These are phyloP conservation scores for Fusarium floridanum DNA, from an alignment of 2,329 filamentous ascomycete genomes.

Conservation along the genomic window DNA sequence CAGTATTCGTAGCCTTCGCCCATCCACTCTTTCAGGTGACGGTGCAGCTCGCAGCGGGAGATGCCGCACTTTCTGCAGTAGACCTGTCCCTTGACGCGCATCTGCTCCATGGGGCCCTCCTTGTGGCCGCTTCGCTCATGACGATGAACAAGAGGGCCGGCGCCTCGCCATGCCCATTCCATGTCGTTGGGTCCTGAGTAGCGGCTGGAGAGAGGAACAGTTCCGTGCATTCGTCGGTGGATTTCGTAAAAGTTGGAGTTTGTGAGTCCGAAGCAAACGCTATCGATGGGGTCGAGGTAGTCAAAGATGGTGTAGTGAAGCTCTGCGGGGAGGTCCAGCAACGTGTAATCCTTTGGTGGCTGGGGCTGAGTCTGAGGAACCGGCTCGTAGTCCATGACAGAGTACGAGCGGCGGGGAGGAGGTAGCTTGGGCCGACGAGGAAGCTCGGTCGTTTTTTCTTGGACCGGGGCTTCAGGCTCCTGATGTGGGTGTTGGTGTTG, in stretches of 20 bases:
- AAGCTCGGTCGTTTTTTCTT: constrained; percentile 43
- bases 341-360: constrained; percentile 59
- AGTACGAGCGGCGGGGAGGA: constrained; percentile 68
- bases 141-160: constrained; percentile 58
- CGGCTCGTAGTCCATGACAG: constrained; percentile 71
- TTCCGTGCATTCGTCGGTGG: constrained; percentile 67
- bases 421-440: constrained; percentile 54
- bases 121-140: constrained; percentile 32
- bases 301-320: constrained; percentile 72
- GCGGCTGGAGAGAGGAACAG: constrained; percentile 67
- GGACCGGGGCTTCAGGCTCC: constrained; percentile 24
- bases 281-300: constrained; percentile 74
- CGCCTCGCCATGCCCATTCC: constrained; percentile 73
- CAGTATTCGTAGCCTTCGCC: constrained; percentile 70
- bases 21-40: constrained; percentile 72
- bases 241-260: constrained; percentile 70
- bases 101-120: constrained; percentile 55
- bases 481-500: constrained; percentile 24
- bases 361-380: constrained; percentile 59
- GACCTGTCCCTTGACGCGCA: constrained; percentile 69
- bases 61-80: constrained; percentile 74
- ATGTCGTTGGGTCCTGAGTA: constrained; percentile 72
- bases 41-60: constrained; percentile 72
- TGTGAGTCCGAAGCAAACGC: constrained; percentile 71
- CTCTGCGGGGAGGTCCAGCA: constrained; percentile 69